Evolutionary conservation across 352 stramenopile species (phyloP), one percentile per base, ranked within the genome.

Genomic region (Pythium biforme): DNA sequence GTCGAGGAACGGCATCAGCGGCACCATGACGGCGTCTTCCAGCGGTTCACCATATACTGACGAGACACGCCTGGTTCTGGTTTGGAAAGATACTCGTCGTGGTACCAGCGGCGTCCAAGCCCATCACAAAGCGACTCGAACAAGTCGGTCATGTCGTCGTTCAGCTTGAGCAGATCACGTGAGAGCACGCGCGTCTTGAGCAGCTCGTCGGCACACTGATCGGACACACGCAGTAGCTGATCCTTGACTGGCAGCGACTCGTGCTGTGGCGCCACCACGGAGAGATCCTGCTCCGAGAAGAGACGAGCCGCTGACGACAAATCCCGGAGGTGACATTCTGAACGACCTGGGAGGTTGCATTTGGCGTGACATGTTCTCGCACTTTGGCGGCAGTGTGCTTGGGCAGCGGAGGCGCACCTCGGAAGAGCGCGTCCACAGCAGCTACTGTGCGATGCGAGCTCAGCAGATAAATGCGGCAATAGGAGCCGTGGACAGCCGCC

Each of bases 71-170:
- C 48, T 14, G 58, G 45, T 1, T 26, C 49, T 17, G 48, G 31
- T 3, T 7, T 10, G 5, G 57, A 57, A 17, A 79, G 54, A 40
- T 71, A 68, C 6, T 64, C 57, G 22, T 79, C 58, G 19, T 66
- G 54, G 47, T 41, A 62, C 25, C 58, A 53, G 14, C 63, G 66
- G 0, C 54, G 64, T 1, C 34, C 58, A 10, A 80, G 55, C 19
- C 12, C 41, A 26, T 75, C 66, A 46, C 73, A 80, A 14, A 80
- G 60, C 12, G 55, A 17, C 3, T 69, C 65, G 25, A 77, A 76
- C 10, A 67, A 48, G 20, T 72, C 67, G 0, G 66, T 64, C 17
- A 77, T 33, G 20, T 76, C 74, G 25, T 78, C 70, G 12, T 66
- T 69, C 11, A 78, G 45, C 15, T 62, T 70, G 11, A 78, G 52